A percentile compares a stretch with the other conserved stretches of the same genome.
These are phyloP conservation scores for Fomitopsis betulina DNA, from an alignment of 1,284 basidiomycete genomes.

Conservation along the genomic window DNA sequence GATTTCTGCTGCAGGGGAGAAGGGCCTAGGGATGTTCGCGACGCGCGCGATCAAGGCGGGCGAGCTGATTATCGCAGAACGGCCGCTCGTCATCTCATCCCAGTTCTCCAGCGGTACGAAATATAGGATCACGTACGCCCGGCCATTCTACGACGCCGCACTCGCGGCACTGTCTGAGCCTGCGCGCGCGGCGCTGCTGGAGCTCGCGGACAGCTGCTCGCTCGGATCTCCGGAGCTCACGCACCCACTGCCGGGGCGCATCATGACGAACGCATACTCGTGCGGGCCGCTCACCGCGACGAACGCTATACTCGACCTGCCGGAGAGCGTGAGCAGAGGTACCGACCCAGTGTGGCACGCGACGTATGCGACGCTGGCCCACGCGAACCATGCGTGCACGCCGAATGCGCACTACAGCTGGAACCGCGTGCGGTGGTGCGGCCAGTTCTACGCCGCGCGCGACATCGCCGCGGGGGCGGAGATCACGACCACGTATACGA, in stretches of 20 bases:
- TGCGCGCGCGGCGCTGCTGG: not conserved
- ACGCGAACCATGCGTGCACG: constrained; percentile 30
- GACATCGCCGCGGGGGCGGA: constrained; percentile 35
- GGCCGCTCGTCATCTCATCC: constrained; percentile 8
- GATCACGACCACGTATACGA: constrained; percentile 38
- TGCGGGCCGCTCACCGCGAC: not conserved
- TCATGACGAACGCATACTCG: not conserved
- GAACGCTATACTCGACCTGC: not conserved
- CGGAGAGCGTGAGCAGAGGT: no score
- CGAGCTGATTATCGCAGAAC: constrained; percentile 16
- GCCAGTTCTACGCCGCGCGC: constrained; percentile 35
- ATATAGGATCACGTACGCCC: not conserved
- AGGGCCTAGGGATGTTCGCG: constrained; percentile 16
- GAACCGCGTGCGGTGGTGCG: constrained; percentile 19
- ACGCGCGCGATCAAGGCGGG: constrained; percentile 16
- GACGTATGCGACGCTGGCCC: not conserved
- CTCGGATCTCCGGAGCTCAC: not conserved
- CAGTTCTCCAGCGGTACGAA: not conserved
- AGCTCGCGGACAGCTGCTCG: not conserved
- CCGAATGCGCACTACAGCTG: constrained; percentile 27
- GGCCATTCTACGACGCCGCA: not conserved
- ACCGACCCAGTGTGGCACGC: not conserved
- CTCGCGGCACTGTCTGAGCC: not conserved
- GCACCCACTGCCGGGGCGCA: not conserved
- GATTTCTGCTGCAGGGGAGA: not conserved